Percentiles rank a stretch among this genome's conserved stretches.
phyloP scores from a whole-genome alignment of 768 basidiomycete species.

The Leccinellum albellum region DNA sequence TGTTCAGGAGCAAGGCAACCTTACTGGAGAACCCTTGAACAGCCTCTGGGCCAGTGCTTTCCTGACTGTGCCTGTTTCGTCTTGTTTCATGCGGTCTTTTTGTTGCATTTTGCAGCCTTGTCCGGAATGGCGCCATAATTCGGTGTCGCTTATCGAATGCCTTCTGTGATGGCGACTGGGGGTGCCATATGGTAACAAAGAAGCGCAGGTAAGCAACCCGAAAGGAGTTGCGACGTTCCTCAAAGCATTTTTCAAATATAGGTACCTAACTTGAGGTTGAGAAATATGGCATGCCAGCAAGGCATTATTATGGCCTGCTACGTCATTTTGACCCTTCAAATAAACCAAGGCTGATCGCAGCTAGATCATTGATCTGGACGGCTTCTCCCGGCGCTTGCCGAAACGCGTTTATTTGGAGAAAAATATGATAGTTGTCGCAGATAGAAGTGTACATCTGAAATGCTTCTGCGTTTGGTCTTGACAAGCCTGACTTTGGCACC shows the following conservation, averaged over 20 bases:
- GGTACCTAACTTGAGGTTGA: not conserved
- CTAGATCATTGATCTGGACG: not conserved
- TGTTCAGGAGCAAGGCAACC: not conserved
- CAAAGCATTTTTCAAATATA: not conserved
- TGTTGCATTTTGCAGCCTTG: not conserved
- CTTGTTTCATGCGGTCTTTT: not conserved
- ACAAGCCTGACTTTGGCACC: not conserved
- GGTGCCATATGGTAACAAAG: too few species aligned
- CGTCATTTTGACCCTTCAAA: not conserved
- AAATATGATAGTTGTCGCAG: conserved; percentile 2
- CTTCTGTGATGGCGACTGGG: not conserved
- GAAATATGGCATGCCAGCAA: not conserved
- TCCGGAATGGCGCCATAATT: not conserved
- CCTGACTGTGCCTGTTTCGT: not conserved
- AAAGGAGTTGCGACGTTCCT: not conserved
- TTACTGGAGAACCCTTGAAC: not conserved
- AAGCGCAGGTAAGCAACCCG: not conserved
- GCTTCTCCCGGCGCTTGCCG: not conserved
- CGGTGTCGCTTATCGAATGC: too few species aligned
- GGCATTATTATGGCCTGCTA: not conserved
- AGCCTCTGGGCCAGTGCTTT: not conserved
- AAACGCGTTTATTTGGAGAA: conserved; percentile 6
- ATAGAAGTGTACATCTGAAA: not conserved
- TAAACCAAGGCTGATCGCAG: not conserved
- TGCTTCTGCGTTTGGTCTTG: not conserved